A percentile compares a stretch with the other conserved stretches of the same genome.
Conservation (phyloP, 2,329 filamentous ascomycete species). For the Cladophialophora yegresii region DNA sequence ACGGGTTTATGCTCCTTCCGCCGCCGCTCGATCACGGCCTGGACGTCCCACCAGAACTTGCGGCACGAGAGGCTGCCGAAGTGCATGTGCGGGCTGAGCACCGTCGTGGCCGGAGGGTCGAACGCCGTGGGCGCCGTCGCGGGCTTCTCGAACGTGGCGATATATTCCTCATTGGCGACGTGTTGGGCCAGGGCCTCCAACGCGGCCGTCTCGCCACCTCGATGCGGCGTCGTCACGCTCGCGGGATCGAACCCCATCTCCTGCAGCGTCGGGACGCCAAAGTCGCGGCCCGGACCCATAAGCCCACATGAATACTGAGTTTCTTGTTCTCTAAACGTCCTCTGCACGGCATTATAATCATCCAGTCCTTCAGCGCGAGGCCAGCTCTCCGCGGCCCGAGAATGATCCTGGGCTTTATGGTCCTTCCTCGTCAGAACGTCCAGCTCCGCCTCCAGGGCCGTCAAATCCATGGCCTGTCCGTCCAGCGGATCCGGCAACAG, state of each 20-base stretch:
- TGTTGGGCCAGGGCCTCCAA: conserved; percentile 61
- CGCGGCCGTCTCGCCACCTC: conserved; percentile 69
- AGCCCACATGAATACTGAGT: conserved; percentile 59
- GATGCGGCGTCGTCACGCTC: conserved; percentile 64
- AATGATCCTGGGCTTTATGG: not conserved
- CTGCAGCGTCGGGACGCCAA: conserved; percentile 68
- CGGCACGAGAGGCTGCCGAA: conserved; percentile 72
- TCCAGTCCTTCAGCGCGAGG: conserved; percentile 34
- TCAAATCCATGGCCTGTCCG: conserved; percentile 58
- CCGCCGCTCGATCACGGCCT: conserved; percentile 62
- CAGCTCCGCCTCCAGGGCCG: conserved; percentile 37
- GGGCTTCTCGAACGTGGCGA: conserved; percentile 74
- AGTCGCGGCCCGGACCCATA: conserved; percentile 68
- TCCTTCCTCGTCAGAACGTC: conserved; percentile 52
- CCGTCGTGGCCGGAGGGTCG: conserved; percentile 69
- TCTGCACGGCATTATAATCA: conserved; percentile 64
- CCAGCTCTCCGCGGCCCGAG: not conserved
- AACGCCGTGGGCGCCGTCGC: conserved; percentile 74
- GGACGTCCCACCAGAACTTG: conserved; percentile 71
- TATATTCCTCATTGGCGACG: conserved; percentile 65
- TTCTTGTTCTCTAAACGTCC: conserved; percentile 53
- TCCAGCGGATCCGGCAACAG: conserved; percentile 60
- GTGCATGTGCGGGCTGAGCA: conserved; percentile 72
- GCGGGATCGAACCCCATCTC: conserved; percentile 65
- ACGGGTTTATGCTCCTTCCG: conserved; percentile 58